Percentiles rank a stretch among this genome's conserved stretches.
Conservation (phyloP, 2,329 filamentous ascomycete species). For the Paramyrothecium sp. region DNA sequence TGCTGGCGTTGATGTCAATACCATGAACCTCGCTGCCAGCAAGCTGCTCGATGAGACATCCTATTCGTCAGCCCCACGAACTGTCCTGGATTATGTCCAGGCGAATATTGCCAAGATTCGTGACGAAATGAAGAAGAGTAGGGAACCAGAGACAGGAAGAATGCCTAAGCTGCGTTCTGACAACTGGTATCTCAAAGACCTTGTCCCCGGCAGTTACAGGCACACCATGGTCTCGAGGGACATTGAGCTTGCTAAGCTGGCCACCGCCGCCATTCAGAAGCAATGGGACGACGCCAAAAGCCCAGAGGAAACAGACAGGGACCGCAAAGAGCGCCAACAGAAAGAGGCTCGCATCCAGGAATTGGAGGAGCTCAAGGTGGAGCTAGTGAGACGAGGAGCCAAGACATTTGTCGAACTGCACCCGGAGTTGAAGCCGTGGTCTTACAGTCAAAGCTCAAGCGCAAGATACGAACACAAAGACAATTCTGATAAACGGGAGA, state of each 20-base stretch:
- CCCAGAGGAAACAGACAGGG: background rate
- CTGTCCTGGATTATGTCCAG: background rate
- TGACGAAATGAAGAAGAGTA: background rate
- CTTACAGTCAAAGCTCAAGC: no score
- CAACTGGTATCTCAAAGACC: background rate
- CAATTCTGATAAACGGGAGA: background rate
- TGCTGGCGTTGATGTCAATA: background rate
- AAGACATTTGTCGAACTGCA: background rate
- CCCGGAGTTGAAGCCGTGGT: background rate
- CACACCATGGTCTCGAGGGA: background rate
- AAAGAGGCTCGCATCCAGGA: background rate
- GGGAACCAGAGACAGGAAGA: background rate
- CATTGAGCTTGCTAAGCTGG: background rate
- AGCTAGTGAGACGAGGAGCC: background rate
- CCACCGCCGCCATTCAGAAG: background rate
- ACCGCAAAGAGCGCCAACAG: background rate
- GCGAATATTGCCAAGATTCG: background rate
- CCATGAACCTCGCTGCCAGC: background rate
- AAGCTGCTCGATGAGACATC: background rate
- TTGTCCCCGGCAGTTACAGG: background rate
- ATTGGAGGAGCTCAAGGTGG: background rate
- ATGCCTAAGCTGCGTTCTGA: background rate
- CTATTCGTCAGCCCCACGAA: background rate
- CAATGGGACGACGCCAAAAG: background rate
- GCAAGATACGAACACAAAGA: background rate